Percentiles rank a stretch among this genome's conserved stretches.
Evolutionary conservation across 352 stramenopile genomes (phyloP).

Genomic region (Phytophthora lateralis): DNA sequence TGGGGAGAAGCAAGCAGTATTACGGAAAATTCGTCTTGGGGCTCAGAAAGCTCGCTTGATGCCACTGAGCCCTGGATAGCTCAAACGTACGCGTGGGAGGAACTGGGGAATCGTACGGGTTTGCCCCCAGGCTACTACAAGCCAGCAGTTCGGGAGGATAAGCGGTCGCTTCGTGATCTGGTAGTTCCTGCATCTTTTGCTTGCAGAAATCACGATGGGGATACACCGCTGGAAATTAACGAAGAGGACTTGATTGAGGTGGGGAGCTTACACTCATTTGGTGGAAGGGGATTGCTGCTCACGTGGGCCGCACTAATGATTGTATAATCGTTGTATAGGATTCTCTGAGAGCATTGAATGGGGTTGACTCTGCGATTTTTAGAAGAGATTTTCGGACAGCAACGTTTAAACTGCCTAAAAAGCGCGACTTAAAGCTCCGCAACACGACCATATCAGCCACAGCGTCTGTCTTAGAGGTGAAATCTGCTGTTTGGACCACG

Average conservation of each 20-base stretch:
- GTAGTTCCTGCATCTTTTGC: conserved; percentile 29
- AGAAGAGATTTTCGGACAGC: conserved; percentile 43
- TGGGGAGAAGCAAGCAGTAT: conserved; percentile 34
- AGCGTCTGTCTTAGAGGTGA: conserved; percentile 53
- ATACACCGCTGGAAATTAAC: conserved; percentile 45
- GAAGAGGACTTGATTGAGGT: conserved; percentile 65
- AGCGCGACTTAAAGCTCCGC: conserved; percentile 44
- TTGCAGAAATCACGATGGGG: neutral
- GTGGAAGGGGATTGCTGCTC: neutral
- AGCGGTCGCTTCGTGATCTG: conserved; percentile 28
- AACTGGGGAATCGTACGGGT: conserved; percentile 38
- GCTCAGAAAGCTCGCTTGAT: conserved; percentile 34
- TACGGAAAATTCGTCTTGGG: conserved; percentile 45
- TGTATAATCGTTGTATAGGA: conserved; percentile 42
- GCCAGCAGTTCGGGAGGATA: conserved; percentile 17
- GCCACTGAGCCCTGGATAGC: conserved; percentile 35
- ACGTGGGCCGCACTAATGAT: conserved; percentile 6
- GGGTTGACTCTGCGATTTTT: conserved; percentile 70
- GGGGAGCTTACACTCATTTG: neutral
- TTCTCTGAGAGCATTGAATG: conserved; percentile 58
- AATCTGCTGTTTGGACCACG: neutral
- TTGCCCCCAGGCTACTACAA: conserved; percentile 25
- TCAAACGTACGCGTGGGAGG: conserved; percentile 47
- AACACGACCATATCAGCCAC: conserved; percentile 48
- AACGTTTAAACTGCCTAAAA: conserved; percentile 52